Evolutionary conservation across 2,329 filamentous ascomycete species (phyloP).

Genomic region (Ophidiomyces ophidiicola): DNA sequence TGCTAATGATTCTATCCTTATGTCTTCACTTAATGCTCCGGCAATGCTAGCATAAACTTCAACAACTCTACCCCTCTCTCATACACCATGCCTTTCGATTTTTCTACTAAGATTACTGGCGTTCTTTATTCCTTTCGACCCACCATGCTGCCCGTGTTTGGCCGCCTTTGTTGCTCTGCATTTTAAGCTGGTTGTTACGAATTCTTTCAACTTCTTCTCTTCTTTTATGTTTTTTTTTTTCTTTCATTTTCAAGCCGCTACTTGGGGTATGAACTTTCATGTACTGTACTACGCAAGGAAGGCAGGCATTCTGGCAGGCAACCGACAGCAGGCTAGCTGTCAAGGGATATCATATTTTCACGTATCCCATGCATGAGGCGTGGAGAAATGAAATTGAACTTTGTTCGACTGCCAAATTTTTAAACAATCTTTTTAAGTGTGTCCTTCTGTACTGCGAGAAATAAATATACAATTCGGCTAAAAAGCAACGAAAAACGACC

Average conservation of each 20-base stretch:
- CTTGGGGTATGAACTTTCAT: constrained; percentile 13
- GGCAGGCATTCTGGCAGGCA: constrained; percentile 14
- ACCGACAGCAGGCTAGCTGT: constrained; percentile 16
- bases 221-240: not conserved
- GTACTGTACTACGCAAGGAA: constrained; percentile 15
- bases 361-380: constrained; percentile 10
- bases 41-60: constrained; percentile 9
- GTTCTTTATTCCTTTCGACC: too few relatives aligned
- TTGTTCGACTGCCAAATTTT: constrained; percentile 7
- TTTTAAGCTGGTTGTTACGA: too few relatives aligned
- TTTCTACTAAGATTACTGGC: too few relatives aligned
- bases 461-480: too few relatives aligned
- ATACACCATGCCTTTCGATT: not conserved
- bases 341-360: constrained; percentile 11
- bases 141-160: not conserved
- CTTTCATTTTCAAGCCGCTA: constrained; percentile 5
- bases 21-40: constrained; percentile 6
- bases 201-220: not conserved
- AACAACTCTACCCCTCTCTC: not conserved
- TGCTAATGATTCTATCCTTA: constrained; percentile 3
- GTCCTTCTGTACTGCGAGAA: too few relatives aligned
- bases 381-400: constrained; percentile 13
- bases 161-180: constrained; percentile 17
- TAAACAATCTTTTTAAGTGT: not conserved
- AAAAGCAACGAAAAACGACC: not conserved